phyloP scores from a whole-genome alignment of 352 stramenopile species.

The Hyaloperonospora brassicae region DNA sequence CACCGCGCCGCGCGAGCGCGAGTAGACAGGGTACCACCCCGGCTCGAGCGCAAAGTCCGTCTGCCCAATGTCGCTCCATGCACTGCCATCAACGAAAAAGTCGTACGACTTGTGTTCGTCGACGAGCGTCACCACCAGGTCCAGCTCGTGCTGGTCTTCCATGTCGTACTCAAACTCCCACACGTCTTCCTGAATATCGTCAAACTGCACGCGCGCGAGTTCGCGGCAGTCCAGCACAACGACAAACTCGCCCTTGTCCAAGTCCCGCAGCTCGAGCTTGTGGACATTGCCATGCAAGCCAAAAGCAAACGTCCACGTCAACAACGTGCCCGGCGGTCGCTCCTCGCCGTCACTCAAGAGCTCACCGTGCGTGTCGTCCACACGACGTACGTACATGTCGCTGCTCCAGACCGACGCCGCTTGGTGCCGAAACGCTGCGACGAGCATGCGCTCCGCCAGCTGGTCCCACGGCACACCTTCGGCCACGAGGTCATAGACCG shows the following conservation, averaged over 20 bases:
- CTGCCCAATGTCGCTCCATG: constrained; percentile 62
- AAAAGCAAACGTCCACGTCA: constrained; percentile 81
- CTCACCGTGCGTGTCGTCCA: constrained; percentile 40
- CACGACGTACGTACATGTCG: constrained; percentile 66
- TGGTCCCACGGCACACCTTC: constrained; percentile 61
- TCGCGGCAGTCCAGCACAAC: constrained; percentile 68
- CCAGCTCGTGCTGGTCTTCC: constrained; percentile 60
- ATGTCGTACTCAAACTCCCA: constrained; percentile 74
- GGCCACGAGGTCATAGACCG: constrained; percentile 62
- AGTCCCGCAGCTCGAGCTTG: constrained; percentile 65
- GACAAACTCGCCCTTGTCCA: constrained; percentile 68
- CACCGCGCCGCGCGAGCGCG: constrained; percentile 53
- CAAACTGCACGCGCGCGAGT: constrained; percentile 44
- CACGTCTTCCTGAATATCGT: constrained; percentile 55
- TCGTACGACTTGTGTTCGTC: constrained; percentile 62
- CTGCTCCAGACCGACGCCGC: constrained; percentile 63
- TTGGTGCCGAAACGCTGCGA: constrained; percentile 23
- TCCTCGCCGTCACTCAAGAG: constrained; percentile 36
- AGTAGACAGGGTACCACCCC: constrained; percentile 73
- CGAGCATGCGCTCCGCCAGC: constrained; percentile 46
- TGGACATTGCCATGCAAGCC: constrained; percentile 65
- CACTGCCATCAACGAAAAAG: constrained; percentile 66
- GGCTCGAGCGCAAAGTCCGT: constrained; percentile 78
- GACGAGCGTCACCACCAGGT: constrained; percentile 56
- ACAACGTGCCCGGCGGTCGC: constrained; percentile 34